Base-by-base conservation (phyloP, 2,329 filamentous ascomycete genomes). In the Pseudophaeomoniella oleicola region DNA sequence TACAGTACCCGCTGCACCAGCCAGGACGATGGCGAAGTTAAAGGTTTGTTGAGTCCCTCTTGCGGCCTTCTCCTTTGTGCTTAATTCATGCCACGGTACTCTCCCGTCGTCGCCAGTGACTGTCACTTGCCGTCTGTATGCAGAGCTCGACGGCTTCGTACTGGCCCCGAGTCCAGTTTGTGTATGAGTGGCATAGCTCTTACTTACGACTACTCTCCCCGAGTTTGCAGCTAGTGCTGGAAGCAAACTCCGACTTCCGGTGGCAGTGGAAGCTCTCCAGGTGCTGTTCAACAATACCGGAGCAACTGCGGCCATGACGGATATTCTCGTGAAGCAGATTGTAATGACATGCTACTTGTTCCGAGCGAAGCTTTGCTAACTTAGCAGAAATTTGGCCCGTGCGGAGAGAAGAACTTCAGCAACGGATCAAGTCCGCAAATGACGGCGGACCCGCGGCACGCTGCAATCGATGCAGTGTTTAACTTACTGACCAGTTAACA, bases 21-120 rank as follows among this genome's bases (percentile, higher is more conserved):
- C 65, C 2, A 85, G 46, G 5, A 94, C 75, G 43, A 94, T 59
- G 45, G 79, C 69, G 45, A 94, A 75, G 58, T 96, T 94, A 64
- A 93, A 80, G 12, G 79, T 81, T 58, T 94, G 88, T 58, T 94
- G 87, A 1, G 84, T 88, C 5, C 85, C 82, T 29, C 88, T 73
- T 16, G 80, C 81, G 2, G 78, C 76, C 57, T 94, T 94, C 55
- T 94, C 88, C 34, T 64, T 64, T 0, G 62, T 64, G 1, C 78
- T 85, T 2, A 96, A 70, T 37, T 90, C 69, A 3, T 65, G 69
- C 88, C 88, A 96, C 3, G 76, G 74, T 1, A 94, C 76, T 44
- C 71, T 69, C 5, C 88, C 88, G 50, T 85, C 81, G 48, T 94
- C 88, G 48, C 85, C 90, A 50, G 87, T 78, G 0, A 88, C 72